phyloP scores from a whole-genome alignment of 1,139 yeast genomes.

The Suhomyces anneliseae region DNA sequence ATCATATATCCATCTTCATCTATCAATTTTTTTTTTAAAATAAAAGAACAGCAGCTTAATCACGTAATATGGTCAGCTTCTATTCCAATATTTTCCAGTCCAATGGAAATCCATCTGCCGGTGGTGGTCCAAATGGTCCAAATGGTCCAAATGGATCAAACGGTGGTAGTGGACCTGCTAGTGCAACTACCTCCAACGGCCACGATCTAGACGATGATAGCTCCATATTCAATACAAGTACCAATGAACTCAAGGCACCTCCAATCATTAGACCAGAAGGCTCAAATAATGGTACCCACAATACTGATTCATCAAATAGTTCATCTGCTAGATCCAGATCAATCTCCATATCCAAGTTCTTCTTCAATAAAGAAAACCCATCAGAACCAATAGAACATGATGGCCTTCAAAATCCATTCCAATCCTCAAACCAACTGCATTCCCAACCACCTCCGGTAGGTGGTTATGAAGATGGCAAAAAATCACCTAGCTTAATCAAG shows the following conservation, averaged over 20 bases:
- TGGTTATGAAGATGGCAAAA: constrained; percentile 9
- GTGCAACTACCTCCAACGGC: background rate
- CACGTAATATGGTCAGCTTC: constrained; percentile 12
- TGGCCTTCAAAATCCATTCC: constrained; percentile 4
- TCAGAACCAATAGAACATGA: constrained; percentile 1
- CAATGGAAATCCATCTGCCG: background rate
- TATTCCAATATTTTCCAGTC: constrained; percentile 15
- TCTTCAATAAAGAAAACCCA: constrained; percentile 17
- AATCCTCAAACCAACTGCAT: background rate
- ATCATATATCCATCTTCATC: no score
- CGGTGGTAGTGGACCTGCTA: no score
- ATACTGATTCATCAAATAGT: constrained; percentile 4
- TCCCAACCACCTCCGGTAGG: constrained; percentile 6
- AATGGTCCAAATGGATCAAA: no score
- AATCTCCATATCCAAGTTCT: constrained; percentile 20
- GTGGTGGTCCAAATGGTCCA: background rate
- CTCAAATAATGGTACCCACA: background rate
- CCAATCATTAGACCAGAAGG: constrained; percentile 11
- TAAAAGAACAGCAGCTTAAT: no score
- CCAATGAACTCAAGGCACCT: constrained; percentile 10
- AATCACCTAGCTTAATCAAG: constrained; percentile 16
- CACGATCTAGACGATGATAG: background rate
- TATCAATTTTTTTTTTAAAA: no score
- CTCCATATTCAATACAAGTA: constrained; percentile 5
- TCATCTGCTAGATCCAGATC: constrained; percentile 17